Percentiles rank a stretch among this genome's conserved stretches.
These are phyloP conservation scores for Sphagnum contortum DNA, from an alignment of 225 moss, liverwort and hornwort species.

Conservation along the genomic window DNA sequence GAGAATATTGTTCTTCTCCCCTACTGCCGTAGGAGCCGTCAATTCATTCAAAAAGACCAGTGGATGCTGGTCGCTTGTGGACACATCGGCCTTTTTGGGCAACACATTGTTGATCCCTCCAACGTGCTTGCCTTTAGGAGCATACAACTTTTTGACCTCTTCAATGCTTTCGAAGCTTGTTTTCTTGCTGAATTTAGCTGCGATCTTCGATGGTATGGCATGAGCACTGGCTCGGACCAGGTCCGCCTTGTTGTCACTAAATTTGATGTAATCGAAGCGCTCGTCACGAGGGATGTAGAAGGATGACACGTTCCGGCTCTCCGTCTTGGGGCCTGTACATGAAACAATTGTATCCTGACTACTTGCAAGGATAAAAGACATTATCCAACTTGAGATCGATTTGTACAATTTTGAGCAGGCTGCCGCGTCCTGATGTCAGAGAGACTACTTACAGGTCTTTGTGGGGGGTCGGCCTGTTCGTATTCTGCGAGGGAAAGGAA, in stretches of 20 bases:
- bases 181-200: too few species aligned
- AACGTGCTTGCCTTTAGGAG: slow-evolving; percentile 5
- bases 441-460: slow-evolving; percentile 11
- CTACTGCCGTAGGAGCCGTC: slow-evolving; percentile 1
- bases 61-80: slow-evolving; percentile 9
- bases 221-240: too few species aligned
- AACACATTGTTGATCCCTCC: slow-evolving; percentile 7
- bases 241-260: slow-evolving; percentile 31
- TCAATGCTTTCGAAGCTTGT: too few species aligned
- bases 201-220: too few species aligned
- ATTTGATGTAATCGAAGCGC: slow-evolving; percentile 27
- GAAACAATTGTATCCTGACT: not conserved
- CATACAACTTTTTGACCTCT: slow-evolving; percentile 3
- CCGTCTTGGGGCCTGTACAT: not conserved
- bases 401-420: slow-evolving; percentile 1
- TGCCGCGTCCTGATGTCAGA: not conserved
- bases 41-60: slow-evolving; percentile 10
- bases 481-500: slow-evolving; percentile 49
- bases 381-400: too few species aligned
- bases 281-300: slow-evolving; percentile 31
- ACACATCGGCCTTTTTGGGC: slow-evolving; percentile 4
- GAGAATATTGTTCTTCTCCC: slow-evolving; percentile 8
- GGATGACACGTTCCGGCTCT: too few species aligned
- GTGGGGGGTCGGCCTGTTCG: slow-evolving; percentile 40
- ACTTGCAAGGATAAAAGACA: not conserved